Evolutionary conservation across 805 yeast species (phyloP).

Genomic region (Candida xiaguanensis): DNA sequence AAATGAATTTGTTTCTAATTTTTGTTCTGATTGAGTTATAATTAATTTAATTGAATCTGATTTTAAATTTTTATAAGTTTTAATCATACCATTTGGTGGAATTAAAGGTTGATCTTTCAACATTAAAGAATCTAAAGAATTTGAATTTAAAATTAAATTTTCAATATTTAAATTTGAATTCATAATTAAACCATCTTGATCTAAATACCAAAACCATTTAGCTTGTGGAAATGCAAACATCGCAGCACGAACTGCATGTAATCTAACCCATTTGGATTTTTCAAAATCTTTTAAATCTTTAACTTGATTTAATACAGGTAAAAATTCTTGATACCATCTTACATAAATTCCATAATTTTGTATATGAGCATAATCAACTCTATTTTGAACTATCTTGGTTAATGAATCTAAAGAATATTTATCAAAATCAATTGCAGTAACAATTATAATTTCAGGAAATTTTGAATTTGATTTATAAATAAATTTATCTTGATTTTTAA

Average conservation of each 20-base stretch:
- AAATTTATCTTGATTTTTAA: constrained; percentile 63
- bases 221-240: constrained; percentile 89
- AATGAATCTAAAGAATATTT: constrained; percentile 56
- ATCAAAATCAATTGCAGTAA: constrained; percentile 75
- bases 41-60: constrained; percentile 57
- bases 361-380: constrained; percentile 81
- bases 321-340: constrained; percentile 82
- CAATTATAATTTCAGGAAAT: constrained; percentile 68
- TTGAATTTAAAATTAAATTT: constrained; percentile 56
- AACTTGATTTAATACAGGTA: constrained; percentile 49
- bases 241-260: constrained; percentile 75
- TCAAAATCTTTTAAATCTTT: constrained; percentile 40
- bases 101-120: constrained; percentile 69
- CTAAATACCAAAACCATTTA: constrained; percentile 87
- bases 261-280: constrained; percentile 58
- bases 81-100: constrained; percentile 63
- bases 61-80: constrained; percentile 59
- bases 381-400: constrained; percentile 71
- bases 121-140: constrained; percentile 60
- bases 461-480: constrained; percentile 40
- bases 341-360: constrained; percentile 81
- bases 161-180: constrained; percentile 58
- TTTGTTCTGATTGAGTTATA: constrained; percentile 64
- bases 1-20: constrained; percentile 67
- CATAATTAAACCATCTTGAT: constrained; percentile 75